Base-by-base conservation (phyloP, 169 alveolate species). In the Plasmodium yoelii region DNA sequence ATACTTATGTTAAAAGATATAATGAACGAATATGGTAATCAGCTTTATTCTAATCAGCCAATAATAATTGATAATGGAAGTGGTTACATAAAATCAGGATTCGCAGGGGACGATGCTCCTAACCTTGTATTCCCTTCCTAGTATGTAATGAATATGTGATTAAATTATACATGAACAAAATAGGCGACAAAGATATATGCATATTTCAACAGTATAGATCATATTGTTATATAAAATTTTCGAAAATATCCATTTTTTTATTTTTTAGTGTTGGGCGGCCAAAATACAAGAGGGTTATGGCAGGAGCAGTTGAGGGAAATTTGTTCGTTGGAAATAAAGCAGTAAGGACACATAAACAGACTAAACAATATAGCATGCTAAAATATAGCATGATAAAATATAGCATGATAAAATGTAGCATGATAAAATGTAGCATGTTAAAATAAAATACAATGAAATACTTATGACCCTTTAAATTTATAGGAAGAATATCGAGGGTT, bases 1-100 rank as follows among this genome's bases (percentile, higher is more conserved):
- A 44, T 47, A 64, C 10, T 9, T 80, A 55, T 15, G 13, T 34
- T 19, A 13, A 19, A 18, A 39, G 64, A 28, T 47, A 80, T 67
- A 53, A 80, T 80, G 90, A 80, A 80, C 70, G 82, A 80, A 34
- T 80, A 80, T 67, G 90, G 51, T 44, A 80, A 80, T 34, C 77
- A 80, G 34, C 51, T 80, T 47, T 59, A 24, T 44, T 67, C 90
- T 12, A 93, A 73, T 55, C 95, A 88, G 92, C 95, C 95, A 13
- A 70, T 93, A 15, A 93, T 93, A 67, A 68, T 93, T 28, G 94
- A 93, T 72, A 92, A 92, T 61, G 97, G 97, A 28, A 87, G 96
- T 12, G 97, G 95, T 10, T 87, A 88, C 47, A 90, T 94, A 93
- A 94, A 94, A 69, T 91, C 96, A 15, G 97, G 97, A 6, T 88